A percentile compares a stretch with the other conserved stretches of the same genome.
Evolutionary conservation across 345 rosid species (phyloP).

Genomic region (Excoecaria cochinchinensis): DNA sequence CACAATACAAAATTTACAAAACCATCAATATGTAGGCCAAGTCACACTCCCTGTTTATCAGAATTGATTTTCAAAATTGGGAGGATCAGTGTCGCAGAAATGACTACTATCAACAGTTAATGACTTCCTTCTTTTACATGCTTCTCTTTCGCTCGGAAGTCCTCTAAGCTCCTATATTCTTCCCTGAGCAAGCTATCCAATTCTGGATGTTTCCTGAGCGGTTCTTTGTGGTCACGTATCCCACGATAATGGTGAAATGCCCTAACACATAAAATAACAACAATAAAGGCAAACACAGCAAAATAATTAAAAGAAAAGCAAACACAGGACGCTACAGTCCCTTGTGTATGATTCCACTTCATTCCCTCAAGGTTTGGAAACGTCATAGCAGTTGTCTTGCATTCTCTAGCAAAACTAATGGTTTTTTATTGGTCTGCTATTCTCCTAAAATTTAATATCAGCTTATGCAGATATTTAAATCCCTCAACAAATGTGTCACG

Average conservation of each 20-base stretch:
- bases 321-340: background rate
- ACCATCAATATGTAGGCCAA: slow-evolving; percentile 11
- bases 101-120: slow-evolving; percentile 28
- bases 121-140: slow-evolving; percentile 35
- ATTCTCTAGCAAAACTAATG: too few relatives aligned
- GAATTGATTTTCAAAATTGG: slow-evolving; percentile 44
- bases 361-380: background rate
- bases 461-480: background rate
- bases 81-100: slow-evolving; percentile 14
- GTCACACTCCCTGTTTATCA: slow-evolving; percentile 18
- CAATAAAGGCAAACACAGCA: background rate
- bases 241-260: slow-evolving; percentile 92
- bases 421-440: too few relatives aligned
- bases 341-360: background rate
- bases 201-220: slow-evolving; percentile 65
- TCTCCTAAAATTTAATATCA: background rate
- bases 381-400: too few relatives aligned
- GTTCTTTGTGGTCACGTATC: slow-evolving; percentile 37
- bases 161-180: slow-evolving; percentile 60
- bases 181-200: slow-evolving; percentile 73
- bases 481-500: background rate
- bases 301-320: background rate
- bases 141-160: slow-evolving; percentile 66
- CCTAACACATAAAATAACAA: slow-evolving; percentile 69
- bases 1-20: slow-evolving; percentile 23